Conservation (phyloP, 768 basidiomycete species). For the Exsudoporus frostii region DNA sequence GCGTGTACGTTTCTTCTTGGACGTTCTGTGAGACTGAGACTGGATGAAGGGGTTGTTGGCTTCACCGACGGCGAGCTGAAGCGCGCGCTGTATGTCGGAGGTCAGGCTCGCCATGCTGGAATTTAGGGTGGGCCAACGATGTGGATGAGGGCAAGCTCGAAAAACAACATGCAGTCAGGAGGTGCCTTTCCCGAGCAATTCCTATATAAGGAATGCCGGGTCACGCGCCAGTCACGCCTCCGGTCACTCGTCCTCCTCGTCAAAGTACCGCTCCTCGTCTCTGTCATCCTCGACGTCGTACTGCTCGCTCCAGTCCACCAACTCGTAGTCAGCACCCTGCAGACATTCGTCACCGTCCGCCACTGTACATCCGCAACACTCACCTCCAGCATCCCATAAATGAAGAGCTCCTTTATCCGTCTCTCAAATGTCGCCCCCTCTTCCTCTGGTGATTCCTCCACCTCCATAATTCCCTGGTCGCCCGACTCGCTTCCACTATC, state of each 20-base stretch:
- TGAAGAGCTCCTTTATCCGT: conserved; percentile 62
- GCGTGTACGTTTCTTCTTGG: conserved; percentile 37
- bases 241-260: conserved; percentile 52
- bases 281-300: conserved; percentile 59
- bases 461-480: conserved; percentile 25
- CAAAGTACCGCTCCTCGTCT: conserved; percentile 74
- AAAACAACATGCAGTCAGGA: neutral
- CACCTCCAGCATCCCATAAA: conserved; percentile 74
- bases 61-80: conserved; percentile 48
- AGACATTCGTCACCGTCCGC: conserved; percentile 1
- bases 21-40: conserved; percentile 19
- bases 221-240: conserved; percentile 2
- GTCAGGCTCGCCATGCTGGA: conserved; percentile 33
- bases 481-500: conserved; percentile 49
- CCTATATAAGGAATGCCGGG: conserved; percentile 6
- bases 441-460: conserved; percentile 49
- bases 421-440: conserved; percentile 52
- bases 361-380: conserved; percentile 20
- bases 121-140: conserved; percentile 41
- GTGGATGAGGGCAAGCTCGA: conserved; percentile 41
- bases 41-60: conserved; percentile 39
- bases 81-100: conserved; percentile 47
- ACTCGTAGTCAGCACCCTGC: conserved; percentile 68
- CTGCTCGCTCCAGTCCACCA: conserved; percentile 72
- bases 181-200: conserved; percentile 13